phyloP scores from a whole-genome alignment of 2,329 filamentous ascomycete species.

The Trichoderma endophyticum region DNA sequence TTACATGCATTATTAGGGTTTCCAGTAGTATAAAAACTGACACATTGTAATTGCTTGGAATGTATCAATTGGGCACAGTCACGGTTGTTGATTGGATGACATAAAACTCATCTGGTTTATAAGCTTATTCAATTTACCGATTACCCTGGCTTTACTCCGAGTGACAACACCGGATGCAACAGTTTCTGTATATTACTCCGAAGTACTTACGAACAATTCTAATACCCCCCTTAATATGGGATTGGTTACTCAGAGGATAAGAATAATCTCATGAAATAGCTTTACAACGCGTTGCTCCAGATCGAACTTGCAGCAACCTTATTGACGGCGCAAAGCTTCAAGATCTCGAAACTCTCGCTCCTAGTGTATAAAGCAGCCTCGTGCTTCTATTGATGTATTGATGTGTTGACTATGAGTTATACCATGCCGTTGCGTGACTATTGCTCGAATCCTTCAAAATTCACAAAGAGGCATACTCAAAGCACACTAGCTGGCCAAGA shows the following conservation, averaged over 20 bases:
- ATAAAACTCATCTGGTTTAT: background rate
- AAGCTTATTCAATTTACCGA: background rate
- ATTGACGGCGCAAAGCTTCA: background rate
- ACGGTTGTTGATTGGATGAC: background rate
- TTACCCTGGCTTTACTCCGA: background rate
- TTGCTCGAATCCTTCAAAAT: background rate
- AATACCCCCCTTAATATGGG: rapidly evolving
- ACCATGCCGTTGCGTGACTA: background rate
- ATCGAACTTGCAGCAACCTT: background rate
- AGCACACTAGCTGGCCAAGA: background rate
- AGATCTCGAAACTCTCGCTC: background rate
- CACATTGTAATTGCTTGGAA: too few relatives aligned
- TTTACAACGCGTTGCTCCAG: background rate
- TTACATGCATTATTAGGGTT: background rate
- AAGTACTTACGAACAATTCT: background rate
- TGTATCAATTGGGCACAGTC: background rate
- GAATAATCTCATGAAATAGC: background rate
- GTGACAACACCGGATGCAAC: background rate
- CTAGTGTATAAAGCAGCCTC: background rate
- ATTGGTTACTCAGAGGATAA: background rate
- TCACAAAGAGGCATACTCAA: background rate
- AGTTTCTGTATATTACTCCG: background rate
- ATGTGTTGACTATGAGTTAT: background rate
- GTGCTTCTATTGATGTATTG: background rate
- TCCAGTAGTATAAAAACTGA: background rate